A percentile compares a stretch with the other conserved stretches of the same genome.
Conservation (phyloP, 805 yeast species). For the Candida tibetensis region DNA sequence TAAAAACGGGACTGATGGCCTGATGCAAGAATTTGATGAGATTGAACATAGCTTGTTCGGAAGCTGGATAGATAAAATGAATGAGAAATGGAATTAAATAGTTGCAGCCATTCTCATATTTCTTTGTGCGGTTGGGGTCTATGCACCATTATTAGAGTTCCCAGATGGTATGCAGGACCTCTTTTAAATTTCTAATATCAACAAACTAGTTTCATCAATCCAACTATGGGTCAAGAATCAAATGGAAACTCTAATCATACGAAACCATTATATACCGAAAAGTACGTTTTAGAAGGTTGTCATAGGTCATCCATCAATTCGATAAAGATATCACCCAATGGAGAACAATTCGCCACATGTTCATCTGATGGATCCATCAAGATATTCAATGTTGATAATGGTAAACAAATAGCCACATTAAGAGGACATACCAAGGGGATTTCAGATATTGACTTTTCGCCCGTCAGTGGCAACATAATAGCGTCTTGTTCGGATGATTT, state of each 20-base stretch:
- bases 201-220: background rate
- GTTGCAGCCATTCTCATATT: too few relatives aligned
- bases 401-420: constrained; percentile 31
- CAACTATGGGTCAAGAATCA: background rate
- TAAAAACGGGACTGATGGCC: background rate
- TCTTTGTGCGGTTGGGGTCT: too few relatives aligned
- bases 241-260: background rate
- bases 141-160: too few relatives aligned
- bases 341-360: constrained; percentile 52
- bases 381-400: constrained; percentile 23
- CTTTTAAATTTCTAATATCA: too few relatives aligned
- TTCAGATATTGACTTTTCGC: constrained; percentile 75
- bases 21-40: constrained; percentile 31
- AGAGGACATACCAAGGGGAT: constrained; percentile 69
- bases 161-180: too few relatives aligned
- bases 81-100: constrained; percentile 9
- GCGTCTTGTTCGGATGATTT: constrained; percentile 89
- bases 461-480: constrained; percentile 59
- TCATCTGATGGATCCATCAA: constrained; percentile 29
- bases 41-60: constrained; percentile 40
- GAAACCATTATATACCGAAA: constrained; percentile 13
- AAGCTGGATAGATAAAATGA: constrained; percentile 42
- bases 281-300: constrained; percentile 8
- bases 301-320: constrained; percentile 32
- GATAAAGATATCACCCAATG: constrained; percentile 62